Evolutionary conservation across 176 grass and related monocot species (phyloP).

Genomic region (Zea luxurians): DNA sequence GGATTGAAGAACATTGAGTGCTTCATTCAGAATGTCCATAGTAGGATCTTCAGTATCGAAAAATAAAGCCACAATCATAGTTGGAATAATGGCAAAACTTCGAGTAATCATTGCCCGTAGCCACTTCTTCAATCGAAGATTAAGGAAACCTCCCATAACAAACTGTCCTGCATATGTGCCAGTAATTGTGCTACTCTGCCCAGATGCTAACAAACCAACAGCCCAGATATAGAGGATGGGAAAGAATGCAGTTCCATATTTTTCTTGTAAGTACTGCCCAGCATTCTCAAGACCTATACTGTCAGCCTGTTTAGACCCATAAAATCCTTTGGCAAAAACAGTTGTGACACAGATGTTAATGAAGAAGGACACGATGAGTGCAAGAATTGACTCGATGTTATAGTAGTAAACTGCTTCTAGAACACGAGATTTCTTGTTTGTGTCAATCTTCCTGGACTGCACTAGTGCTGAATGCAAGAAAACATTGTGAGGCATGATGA

Average conservation of each 20-base stretch:
- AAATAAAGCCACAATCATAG: slow-evolving; percentile 86
- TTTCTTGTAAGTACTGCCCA: slow-evolving; percentile 84
- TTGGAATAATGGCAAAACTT: slow-evolving; percentile 86
- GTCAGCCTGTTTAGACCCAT: slow-evolving; percentile 62
- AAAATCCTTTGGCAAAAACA: slow-evolving; percentile 90
- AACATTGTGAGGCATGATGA: slow-evolving; percentile 94
- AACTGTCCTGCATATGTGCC: slow-evolving; percentile 94
- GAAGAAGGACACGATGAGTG: slow-evolving; percentile 78
- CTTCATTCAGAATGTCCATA: slow-evolving; percentile 89
- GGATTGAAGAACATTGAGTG: slow-evolving; percentile 95
- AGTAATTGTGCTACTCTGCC: slow-evolving; percentile 91
- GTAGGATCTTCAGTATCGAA: slow-evolving; percentile 90
- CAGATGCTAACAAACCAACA: slow-evolving; percentile 84
- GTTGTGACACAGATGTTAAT: slow-evolving; percentile 92
- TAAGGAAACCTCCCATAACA: slow-evolving; percentile 91
- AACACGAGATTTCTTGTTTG: slow-evolving; percentile 67
- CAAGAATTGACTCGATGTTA: slow-evolving; percentile 79
- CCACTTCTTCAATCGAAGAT: slow-evolving; percentile 97
- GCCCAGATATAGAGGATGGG: slow-evolving; percentile 95
- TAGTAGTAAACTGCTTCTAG: slow-evolving; percentile 87
- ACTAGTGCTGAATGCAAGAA: slow-evolving; percentile 91
- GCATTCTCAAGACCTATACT: slow-evolving; percentile 91
- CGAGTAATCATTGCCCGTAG: slow-evolving; percentile 78
- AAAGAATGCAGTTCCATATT: slow-evolving; percentile 71
- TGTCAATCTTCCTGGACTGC: slow-evolving; percentile 88